These are phyloP conservation scores for Cylindrotheca closterium DNA, from an alignment of 108 stramenopile genomes.

Conservation along the genomic window DNA sequence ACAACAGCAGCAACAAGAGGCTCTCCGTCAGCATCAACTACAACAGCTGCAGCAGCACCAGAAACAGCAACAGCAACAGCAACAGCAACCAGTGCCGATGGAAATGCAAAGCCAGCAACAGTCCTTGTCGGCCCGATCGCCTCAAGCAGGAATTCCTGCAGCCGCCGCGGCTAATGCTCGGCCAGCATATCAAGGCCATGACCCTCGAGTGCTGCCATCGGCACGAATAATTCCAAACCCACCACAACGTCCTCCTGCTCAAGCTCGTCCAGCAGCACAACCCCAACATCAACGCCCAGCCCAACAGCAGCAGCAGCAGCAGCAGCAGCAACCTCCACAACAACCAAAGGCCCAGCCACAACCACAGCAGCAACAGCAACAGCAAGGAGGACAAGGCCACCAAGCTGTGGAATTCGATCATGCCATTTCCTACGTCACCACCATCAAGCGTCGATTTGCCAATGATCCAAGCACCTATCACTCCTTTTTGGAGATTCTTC, in stretches of 20 bases:
- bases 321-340: constrained; percentile 6
- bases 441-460: constrained; percentile 91
- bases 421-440: constrained; percentile 93
- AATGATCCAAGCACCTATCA: constrained; percentile 86
- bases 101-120: too few relatives aligned
- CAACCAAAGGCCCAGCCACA: constrained; percentile 15
- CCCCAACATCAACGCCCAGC: constrained; percentile 18
- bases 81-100: constrained; percentile 1
- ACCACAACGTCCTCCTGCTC: background rate
- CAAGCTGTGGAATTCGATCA: constrained; percentile 89
- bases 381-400: constrained; percentile 32
- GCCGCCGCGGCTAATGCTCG: too few relatives aligned
- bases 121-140: background rate
- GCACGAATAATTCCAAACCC: background rate
- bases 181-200: too few relatives aligned
- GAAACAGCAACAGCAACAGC: background rate
- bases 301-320: background rate
- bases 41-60: background rate
- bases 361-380: constrained; percentile 19
- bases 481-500: constrained; percentile 88
- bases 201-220: background rate
- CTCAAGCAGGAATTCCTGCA: background rate
- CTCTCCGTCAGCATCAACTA: too few relatives aligned
- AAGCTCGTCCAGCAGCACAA: constrained; percentile 2
- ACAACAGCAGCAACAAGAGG: constrained; percentile 23